Evolutionary conservation across 1,284 basidiomycete genomes (phyloP).

Genomic region (Ustilago nuda): DNA sequence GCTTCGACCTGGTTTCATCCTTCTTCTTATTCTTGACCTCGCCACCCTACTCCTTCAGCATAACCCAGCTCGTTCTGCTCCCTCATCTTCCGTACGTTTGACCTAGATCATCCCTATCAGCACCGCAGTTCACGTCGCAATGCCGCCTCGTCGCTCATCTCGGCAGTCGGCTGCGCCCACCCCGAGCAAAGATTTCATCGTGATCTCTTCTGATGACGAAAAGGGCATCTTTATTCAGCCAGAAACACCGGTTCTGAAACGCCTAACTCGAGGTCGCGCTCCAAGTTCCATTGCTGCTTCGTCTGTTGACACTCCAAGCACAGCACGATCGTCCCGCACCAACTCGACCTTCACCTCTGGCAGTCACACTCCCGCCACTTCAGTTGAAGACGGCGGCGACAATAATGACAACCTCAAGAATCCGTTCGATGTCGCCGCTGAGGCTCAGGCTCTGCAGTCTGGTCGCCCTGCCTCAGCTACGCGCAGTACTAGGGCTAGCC

Average conservation of each 20-base stretch:
- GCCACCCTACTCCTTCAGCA: background rate
- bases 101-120: background rate
- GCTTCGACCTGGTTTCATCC: background rate
- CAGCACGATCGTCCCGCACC: slow-evolving; percentile 37
- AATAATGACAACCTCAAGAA: slow-evolving; percentile 18
- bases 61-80: background rate
- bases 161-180: slow-evolving; percentile 27
- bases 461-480: slow-evolving; percentile 8
- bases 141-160: slow-evolving; percentile 42
- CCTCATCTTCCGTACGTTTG: background rate
- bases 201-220: slow-evolving; percentile 39
- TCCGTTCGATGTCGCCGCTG: background rate
- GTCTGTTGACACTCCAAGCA: slow-evolving; percentile 28
- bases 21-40: background rate
- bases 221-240: background rate
- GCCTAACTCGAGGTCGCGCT: slow-evolving; percentile 15
- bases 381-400: slow-evolving; percentile 39
- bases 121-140: slow-evolving; percentile 1
- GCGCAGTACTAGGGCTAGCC: slow-evolving; percentile 9
- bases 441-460: background rate
- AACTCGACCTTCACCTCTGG: slow-evolving; percentile 42
- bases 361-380: slow-evolving; percentile 51
- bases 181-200: slow-evolving; percentile 20
- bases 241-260: slow-evolving; percentile 5
- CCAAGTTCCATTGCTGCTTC: slow-evolving; percentile 31